Percentiles rank a stretch among this genome's conserved stretches.
These are phyloP conservation scores for Microbotryum lychnidis-dioicae DNA, from an alignment of 1,284 basidiomycete genomes.

Conservation along the genomic window DNA sequence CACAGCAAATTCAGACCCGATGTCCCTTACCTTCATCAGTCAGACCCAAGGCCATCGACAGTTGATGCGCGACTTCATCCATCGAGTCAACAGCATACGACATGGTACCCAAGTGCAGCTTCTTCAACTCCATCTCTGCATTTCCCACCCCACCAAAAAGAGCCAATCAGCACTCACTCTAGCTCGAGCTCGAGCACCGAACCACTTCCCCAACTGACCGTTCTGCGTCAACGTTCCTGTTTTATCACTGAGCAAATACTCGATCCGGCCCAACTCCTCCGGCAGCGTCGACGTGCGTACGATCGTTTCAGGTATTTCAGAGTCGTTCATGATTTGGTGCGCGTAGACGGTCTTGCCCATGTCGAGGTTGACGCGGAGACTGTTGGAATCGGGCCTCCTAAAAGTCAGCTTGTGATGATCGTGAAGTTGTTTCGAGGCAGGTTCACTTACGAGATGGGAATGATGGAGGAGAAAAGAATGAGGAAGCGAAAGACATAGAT, in stretches of 20 bases:
- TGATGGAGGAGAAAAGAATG: conserved; percentile 96
- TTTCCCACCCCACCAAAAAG: background rate
- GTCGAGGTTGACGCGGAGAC: conserved; percentile 93
- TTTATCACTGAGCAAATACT: conserved; percentile 93
- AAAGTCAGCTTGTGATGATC: background rate
- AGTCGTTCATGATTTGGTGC: conserved; percentile 85
- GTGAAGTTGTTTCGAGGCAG: background rate
- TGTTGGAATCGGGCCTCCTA: conserved; percentile 37
- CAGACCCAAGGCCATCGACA: conserved; percentile 67
- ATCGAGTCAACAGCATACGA: conserved; percentile 93
- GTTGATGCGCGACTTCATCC: conserved; percentile 90
- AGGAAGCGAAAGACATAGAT: conserved; percentile 94
- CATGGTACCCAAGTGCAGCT: conserved; percentile 97
- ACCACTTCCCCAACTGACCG: conserved; percentile 48
- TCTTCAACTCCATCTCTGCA: conserved; percentile 97
- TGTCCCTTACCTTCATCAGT: background rate
- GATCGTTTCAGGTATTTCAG: conserved; percentile 87
- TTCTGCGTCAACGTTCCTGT: conserved; percentile 97
- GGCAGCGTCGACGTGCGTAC: conserved; percentile 94
- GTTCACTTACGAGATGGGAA: conserved; percentile 79
- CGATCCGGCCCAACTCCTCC: conserved; percentile 91
- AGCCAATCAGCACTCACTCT: conserved; percentile 2
- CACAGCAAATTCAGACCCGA: background rate
- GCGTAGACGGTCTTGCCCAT: conserved; percentile 99
- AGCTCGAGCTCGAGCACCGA: background rate